These are phyloP conservation scores for Cymbopogon citratus DNA, from an alignment of 176 grass and related monocot species.

Conservation along the genomic window DNA sequence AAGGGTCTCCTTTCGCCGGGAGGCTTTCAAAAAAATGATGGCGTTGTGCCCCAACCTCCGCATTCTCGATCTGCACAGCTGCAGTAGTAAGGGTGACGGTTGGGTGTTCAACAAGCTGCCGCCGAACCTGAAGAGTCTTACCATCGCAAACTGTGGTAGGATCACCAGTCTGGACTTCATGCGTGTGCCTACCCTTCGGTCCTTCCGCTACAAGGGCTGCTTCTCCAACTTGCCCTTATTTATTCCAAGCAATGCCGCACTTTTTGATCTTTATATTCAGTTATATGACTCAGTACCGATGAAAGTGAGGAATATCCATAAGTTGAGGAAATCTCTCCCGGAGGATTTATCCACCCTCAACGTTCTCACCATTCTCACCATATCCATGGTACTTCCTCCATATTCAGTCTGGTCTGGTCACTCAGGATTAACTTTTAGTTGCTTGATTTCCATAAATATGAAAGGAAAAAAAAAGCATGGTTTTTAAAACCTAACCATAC, in stretches of 20 bases:
- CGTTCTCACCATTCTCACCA: neutral
- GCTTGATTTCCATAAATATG: too few species aligned
- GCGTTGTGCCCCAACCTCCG: constrained; percentile 41
- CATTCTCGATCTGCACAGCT: constrained; percentile 34
- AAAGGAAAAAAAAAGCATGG: too few species aligned
- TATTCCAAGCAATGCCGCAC: neutral
- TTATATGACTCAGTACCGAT: neutral
- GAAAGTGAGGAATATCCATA: neutral
- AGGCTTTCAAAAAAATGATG: constrained; percentile 21
- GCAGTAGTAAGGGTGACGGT: neutral
- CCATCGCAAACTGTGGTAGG: constrained; percentile 30
- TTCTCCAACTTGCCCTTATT: neutral
- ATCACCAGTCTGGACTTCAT: neutral
- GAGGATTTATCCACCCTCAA: neutral
- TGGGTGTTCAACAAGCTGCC: neutral
- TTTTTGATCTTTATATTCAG: neutral
- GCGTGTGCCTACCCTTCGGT: constrained; percentile 8
- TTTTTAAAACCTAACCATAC: too few species aligned
- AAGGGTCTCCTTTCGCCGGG: neutral
- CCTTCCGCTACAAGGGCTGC: neutral
- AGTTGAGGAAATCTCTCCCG: neutral
- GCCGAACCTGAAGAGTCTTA: constrained; percentile 25
- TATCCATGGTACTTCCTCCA: too few species aligned
- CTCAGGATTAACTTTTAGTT: too few species aligned
- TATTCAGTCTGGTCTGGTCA: too few species aligned